A percentile compares a stretch with the other conserved stretches of the same genome.
phyloP scores from a whole-genome alignment of 345 rosid genomes.

The Melaleuca quinquenervia region DNA sequence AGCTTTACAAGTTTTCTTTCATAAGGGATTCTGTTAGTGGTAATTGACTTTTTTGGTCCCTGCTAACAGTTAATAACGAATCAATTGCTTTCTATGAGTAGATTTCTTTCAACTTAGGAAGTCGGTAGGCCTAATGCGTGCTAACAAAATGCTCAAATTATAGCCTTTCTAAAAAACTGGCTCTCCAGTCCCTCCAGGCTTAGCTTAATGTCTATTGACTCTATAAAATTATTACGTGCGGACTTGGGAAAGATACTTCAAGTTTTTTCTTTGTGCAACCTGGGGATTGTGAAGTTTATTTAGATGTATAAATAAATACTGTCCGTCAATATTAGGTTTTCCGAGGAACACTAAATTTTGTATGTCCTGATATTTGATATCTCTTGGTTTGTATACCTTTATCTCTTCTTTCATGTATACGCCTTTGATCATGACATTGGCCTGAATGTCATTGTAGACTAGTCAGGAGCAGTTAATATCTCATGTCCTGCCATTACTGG shows the following conservation, averaged over 20 bases:
- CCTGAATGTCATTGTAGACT: conserved; percentile 36
- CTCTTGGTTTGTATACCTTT: background rate
- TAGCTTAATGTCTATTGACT: background rate
- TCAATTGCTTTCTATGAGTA: background rate
- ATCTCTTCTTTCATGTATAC: background rate
- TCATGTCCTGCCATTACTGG: conserved; percentile 69
- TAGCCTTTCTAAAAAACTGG: background rate
- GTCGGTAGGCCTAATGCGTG: background rate
- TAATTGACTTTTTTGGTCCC: background rate
- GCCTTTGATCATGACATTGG: conserved; percentile 3
- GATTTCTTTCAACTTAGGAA: background rate
- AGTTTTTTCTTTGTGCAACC: background rate
- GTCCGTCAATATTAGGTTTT: background rate
- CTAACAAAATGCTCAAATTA: background rate
- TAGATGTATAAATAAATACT: background rate
- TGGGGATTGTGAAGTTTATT: background rate
- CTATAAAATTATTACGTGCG: background rate
- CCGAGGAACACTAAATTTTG: background rate
- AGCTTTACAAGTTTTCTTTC: background rate
- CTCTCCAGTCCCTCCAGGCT: background rate
- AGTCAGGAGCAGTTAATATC: conserved; percentile 56
- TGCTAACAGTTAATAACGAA: background rate
- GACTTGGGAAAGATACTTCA: background rate
- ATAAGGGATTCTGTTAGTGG: background rate
- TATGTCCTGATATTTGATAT: background rate